Evolutionary conservation across 805 yeast genomes (phyloP), one percentile per base, ranked within the genome.

Genomic region (Zygosaccharomyces kombuchaensis): DNA sequence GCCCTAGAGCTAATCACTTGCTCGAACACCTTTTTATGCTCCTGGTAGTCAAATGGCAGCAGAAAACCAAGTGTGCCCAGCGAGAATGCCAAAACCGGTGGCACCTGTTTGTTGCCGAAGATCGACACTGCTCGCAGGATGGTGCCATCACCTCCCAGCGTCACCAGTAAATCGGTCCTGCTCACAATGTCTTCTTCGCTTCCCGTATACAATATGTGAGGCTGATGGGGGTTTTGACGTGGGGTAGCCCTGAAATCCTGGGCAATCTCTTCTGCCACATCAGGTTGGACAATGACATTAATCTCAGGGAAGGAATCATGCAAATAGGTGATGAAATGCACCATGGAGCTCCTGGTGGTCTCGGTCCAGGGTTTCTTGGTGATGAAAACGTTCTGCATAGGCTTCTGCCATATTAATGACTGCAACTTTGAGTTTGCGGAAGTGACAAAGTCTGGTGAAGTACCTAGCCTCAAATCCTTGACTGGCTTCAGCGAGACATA

Each of bases 141-240:
- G 0, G 97, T 90, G 4, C 98, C 98, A 65, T 90, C 98, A 14
- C 98, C 98, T n/a, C 98, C 98, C 32, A 90, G 66, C 0, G 96
- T 85, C 7, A 90, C 89, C 31, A 90, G 68, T 35, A 90, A 64
- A 59, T 90, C 98, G 0, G 96, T 78, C 55, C 81, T 85, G 9
- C 70, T 56, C 1, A 79, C 74, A 35, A 88, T 78, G 8, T 81
- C 84, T 9, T 70, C 66, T 13, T 65, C 64, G 3, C 75, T 56
- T 0, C 95, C 93, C 0, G 90, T 77, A 57, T 73, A 80, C 1
- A 87, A 54, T 5, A 68, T 55, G 54, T 66, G 74, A 6, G 70
- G 71, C 16, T 60, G 60, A 40, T 53, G 55, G 9, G 54, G 67
- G 52, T 43, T 64, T 34, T 58, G 56, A 16, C 51, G 51, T 5